These are phyloP conservation scores for Cyathus striatus DNA, from an alignment of 768 basidiomycete genomes.

Conservation along the genomic window DNA sequence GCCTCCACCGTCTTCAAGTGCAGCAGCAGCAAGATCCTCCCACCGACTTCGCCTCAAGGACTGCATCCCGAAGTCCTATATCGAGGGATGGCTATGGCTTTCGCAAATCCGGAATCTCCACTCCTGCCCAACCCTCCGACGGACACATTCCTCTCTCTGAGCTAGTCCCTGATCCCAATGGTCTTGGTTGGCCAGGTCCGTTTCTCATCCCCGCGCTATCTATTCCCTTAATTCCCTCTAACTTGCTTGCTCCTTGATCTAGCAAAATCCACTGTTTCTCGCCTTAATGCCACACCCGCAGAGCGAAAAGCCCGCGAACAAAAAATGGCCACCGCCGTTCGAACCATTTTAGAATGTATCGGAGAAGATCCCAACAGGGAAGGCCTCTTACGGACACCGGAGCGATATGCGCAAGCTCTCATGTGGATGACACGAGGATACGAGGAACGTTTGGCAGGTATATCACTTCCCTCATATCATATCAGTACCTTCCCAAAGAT, in stretches of 20 bases:
- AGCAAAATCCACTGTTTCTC: constrained; percentile 89
- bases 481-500: not conserved
- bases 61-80: constrained; percentile 24
- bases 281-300: constrained; percentile 73
- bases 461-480: constrained; percentile 8
- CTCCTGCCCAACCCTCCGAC: constrained; percentile 29
- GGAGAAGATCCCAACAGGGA: constrained; percentile 98
- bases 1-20: constrained; percentile 43
- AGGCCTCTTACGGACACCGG: constrained; percentile 87
- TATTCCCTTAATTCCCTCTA: not conserved
- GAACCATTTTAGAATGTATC: constrained; percentile 92
- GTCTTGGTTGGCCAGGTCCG: constrained; percentile 91
- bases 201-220: too few relatives aligned
- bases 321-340: constrained; percentile 78
- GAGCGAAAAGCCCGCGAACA: constrained; percentile 70
- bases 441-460: constrained; percentile 90
- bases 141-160: constrained; percentile 32
- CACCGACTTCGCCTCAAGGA: constrained; percentile 3
- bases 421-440: constrained; percentile 99
- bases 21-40: constrained; percentile 13
- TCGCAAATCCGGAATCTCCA: constrained; percentile 63
- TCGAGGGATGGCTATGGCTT: constrained; percentile 81
- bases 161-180: constrained; percentile 56
- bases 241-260: constrained; percentile 3
- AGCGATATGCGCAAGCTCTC: constrained; percentile 93